These are phyloP conservation scores for Hemileccinum impolitum DNA, from an alignment of 768 basidiomycete species.

Conservation along the genomic window DNA sequence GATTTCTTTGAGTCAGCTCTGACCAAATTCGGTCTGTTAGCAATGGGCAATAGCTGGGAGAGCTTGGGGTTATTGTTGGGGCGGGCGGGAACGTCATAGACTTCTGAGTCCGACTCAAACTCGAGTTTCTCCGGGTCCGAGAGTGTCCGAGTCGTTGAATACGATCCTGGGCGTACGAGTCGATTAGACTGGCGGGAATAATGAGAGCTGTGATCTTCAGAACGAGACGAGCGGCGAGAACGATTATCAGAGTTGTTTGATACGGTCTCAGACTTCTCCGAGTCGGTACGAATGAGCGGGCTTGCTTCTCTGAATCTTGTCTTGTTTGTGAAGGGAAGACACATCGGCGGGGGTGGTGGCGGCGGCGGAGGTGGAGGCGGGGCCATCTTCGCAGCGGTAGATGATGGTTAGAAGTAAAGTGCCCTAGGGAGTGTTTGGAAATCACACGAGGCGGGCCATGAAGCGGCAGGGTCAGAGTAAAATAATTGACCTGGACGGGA, in stretches of 20 bases:
- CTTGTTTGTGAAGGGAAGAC: slow-evolving; percentile 49
- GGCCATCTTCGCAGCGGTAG: slow-evolving; percentile 38
- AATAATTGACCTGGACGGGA: slow-evolving; percentile 16
- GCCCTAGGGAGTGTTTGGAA: slow-evolving; percentile 14
- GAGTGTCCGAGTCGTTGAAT: slow-evolving; percentile 40
- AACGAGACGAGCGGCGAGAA: slow-evolving; percentile 26
- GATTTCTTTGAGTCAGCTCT: slow-evolving; percentile 55
- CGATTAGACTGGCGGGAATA: slow-evolving; percentile 23
- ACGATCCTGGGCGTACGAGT: slow-evolving; percentile 40
- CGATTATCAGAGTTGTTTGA: slow-evolving; percentile 31
- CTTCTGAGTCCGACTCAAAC: slow-evolving; percentile 61
- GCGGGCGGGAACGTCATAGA: slow-evolving; percentile 41
- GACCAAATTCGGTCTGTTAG: slow-evolving; percentile 45
- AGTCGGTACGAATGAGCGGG: slow-evolving; percentile 33
- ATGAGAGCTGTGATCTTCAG: slow-evolving; percentile 20
- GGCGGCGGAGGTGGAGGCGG: slow-evolving; percentile 52
- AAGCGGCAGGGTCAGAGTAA: slow-evolving; percentile 17
- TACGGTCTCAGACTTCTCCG: slow-evolving; percentile 45
- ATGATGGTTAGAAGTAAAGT: slow-evolving; percentile 17
- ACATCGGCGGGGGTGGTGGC: slow-evolving; percentile 50
- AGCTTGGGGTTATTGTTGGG: slow-evolving; percentile 39
- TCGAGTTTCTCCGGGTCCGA: slow-evolving; percentile 47
- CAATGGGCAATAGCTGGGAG: slow-evolving; percentile 35
- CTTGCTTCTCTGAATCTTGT: slow-evolving; percentile 27
- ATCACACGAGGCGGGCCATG: slow-evolving; percentile 30